phyloP scores from a whole-genome alignment of 495 filamentous ascomycete genomes.

The Daldinia bambusicola region DNA sequence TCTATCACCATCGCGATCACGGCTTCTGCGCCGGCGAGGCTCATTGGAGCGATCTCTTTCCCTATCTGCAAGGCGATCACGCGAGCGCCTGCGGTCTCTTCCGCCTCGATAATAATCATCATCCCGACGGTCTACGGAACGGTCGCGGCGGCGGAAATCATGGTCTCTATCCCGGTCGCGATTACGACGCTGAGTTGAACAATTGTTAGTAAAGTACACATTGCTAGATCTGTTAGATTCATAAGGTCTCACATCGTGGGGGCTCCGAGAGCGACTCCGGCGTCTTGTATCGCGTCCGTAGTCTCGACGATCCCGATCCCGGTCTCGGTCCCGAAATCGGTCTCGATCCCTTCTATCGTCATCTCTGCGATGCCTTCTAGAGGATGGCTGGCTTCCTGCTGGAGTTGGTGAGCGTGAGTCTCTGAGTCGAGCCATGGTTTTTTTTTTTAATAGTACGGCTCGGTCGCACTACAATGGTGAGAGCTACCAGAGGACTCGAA shows the following conservation, averaged over 20 bases:
- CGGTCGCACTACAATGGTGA: constrained; percentile 52
- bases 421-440: constrained; percentile 88
- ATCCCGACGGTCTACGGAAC: constrained; percentile 78
- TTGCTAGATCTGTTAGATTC: constrained; percentile 2
- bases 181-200: constrained; percentile 61
- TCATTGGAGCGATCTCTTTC: constrained; percentile 66
- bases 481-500: constrained; percentile 50
- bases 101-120: constrained; percentile 72
- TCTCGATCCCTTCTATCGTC: constrained; percentile 76
- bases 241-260: constrained; percentile 67
- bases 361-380: constrained; percentile 76
- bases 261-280: constrained; percentile 73
- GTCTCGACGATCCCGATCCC: constrained; percentile 66
- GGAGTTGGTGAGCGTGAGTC: constrained; percentile 96
- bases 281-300: constrained; percentile 68
- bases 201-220: constrained; percentile 47
- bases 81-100: constrained; percentile 67
- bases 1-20: constrained; percentile 66
- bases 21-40: constrained; percentile 68
- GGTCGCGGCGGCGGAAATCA: constrained; percentile 75
- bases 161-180: constrained; percentile 63
- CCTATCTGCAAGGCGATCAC: constrained; percentile 67
- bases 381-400: constrained; percentile 86
- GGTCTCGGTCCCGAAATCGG: constrained; percentile 66
- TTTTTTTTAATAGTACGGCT: constrained; percentile 55